Percentiles rank a stretch among this genome's conserved stretches.
phyloP scores from a whole-genome alignment of 2,329 filamentous ascomycete species.

The Mollisia scopiformis region DNA sequence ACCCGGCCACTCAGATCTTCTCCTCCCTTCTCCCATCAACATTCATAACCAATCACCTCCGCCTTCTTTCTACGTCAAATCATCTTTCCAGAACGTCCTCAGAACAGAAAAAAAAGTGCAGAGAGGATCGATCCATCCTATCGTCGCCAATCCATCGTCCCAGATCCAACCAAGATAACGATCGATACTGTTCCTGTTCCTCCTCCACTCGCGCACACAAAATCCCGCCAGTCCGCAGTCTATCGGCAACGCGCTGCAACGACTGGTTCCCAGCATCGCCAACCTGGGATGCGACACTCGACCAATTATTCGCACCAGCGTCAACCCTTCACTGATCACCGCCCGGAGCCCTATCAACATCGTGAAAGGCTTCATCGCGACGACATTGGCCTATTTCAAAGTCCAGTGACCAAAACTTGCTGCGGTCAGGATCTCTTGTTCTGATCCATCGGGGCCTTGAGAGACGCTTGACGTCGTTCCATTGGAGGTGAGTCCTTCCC shows the following conservation, averaged over 20 bases:
- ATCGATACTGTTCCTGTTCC: constrained; percentile 6
- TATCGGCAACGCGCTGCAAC: not conserved
- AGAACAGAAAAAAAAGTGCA: no score
- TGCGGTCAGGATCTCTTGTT: constrained; percentile 35
- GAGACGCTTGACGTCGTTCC: constrained; percentile 22
- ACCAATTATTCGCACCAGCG: constrained; percentile 18
- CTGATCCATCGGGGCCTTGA: constrained; percentile 17
- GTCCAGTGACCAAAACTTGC: constrained; percentile 34
- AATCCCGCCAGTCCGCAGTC: not conserved
- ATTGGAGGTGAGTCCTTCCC: constrained; percentile 33
- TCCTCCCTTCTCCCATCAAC: constrained; percentile 22
- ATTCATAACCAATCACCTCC: constrained; percentile 27
- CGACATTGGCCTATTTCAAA: constrained; percentile 31
- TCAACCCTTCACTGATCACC: constrained; percentile 12
- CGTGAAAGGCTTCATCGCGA: constrained; percentile 30
- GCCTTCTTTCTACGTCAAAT: constrained; percentile 18
- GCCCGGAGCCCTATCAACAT: constrained; percentile 34
- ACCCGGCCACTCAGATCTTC: constrained; percentile 22
- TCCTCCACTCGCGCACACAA: constrained; percentile 15
- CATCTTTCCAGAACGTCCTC: constrained; percentile 18
- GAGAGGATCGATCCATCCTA: no score
- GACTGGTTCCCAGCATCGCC: constrained; percentile 2
- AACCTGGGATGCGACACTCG: constrained; percentile 29
- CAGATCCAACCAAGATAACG: constrained; percentile 21
- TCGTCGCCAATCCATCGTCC: not conserved